Percentiles rank a stretch among this genome's conserved stretches.
These are phyloP conservation scores for Grigorovia humatica DNA, from an alignment of 805 yeast genomes.

Conservation along the genomic window DNA sequence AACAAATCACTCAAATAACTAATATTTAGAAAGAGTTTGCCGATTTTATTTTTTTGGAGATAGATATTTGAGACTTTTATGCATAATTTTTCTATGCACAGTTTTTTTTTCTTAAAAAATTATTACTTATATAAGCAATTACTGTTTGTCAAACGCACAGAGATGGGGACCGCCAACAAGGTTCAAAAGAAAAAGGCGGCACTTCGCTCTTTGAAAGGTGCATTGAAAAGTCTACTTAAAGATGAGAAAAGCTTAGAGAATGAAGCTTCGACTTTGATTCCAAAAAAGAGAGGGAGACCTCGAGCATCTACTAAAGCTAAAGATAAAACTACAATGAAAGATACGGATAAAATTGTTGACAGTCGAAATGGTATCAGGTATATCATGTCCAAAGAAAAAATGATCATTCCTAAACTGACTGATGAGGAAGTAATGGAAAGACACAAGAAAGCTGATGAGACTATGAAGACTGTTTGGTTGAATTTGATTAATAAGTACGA, in stretches of 20 bases:
- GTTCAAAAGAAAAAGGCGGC: not conserved
- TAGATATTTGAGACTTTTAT: too few relatives aligned
- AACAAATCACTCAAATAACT: not conserved
- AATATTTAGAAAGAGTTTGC: not conserved
- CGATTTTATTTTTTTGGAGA: not conserved
- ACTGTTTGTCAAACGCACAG: too few relatives aligned
- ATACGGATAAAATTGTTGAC: not conserved
- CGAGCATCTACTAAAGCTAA: not conserved
- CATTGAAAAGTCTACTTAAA: constrained; percentile 14
- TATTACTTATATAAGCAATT: not conserved
- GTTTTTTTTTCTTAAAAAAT: too few relatives aligned
- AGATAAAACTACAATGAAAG: not conserved
- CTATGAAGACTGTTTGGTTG: constrained; percentile 37
- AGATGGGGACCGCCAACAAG: not conserved
- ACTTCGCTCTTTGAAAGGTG: constrained; percentile 5
- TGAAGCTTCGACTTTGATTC: not conserved
- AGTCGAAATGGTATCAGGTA: constrained; percentile 14
- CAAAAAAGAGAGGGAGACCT: not conserved
- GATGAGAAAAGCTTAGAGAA: constrained; percentile 1
- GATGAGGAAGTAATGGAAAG: constrained; percentile 27
- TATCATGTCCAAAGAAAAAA: constrained; percentile 25
- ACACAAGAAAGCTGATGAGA: constrained; percentile 28
- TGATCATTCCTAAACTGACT: constrained; percentile 22
- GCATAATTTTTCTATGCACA: not conserved
- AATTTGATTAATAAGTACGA: constrained; percentile 45